phyloP scores from a whole-genome alignment of 2,329 filamentous ascomycete species.

The Colletotrichum shisoi region DNA sequence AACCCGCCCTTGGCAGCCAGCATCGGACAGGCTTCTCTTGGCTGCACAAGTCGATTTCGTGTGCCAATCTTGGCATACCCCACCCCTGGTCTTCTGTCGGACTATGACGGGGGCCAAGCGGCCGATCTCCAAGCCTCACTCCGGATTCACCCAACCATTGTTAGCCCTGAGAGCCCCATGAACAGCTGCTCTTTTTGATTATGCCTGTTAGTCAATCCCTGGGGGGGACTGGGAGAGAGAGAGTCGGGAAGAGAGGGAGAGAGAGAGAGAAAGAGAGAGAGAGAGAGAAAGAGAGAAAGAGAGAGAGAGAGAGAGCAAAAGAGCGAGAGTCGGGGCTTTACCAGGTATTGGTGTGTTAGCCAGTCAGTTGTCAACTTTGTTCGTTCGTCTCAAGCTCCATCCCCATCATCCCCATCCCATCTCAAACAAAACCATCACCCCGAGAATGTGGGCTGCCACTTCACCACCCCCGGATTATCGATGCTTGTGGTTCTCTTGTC shows the following conservation, averaged over 20 bases:
- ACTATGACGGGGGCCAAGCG: constrained; percentile 36
- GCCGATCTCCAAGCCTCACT: constrained; percentile 34
- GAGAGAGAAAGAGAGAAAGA: not conserved
- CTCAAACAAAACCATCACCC: not conserved
- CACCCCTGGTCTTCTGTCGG: constrained; percentile 23
- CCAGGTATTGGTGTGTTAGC: not conserved
- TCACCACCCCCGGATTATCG: constrained; percentile 31
- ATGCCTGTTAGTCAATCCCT: not conserved
- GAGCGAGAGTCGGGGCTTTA: not conserved
- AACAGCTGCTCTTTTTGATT: constrained; percentile 12
- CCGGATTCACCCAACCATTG: constrained; percentile 26
- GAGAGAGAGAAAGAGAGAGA: not conserved
- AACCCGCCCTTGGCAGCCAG: constrained; percentile 13
- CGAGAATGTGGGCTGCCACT: not conserved
- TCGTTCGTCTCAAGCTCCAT: not conserved
- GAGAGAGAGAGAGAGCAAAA: not conserved
- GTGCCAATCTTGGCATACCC: constrained; percentile 26
- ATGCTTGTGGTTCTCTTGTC: constrained; percentile 12
- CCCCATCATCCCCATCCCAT: not conserved
- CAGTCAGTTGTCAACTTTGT: not conserved
- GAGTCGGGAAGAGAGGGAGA: not conserved
- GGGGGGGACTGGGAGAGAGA: not conserved
- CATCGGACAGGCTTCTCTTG: constrained; percentile 21
- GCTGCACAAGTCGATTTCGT: constrained; percentile 33
- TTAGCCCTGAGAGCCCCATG: constrained; percentile 5